A percentile compares a stretch with the other conserved stretches of the same genome.
These are phyloP conservation scores for Xylaria sp. DNA, from an alignment of 2,329 filamentous ascomycete species.

Conservation along the genomic window DNA sequence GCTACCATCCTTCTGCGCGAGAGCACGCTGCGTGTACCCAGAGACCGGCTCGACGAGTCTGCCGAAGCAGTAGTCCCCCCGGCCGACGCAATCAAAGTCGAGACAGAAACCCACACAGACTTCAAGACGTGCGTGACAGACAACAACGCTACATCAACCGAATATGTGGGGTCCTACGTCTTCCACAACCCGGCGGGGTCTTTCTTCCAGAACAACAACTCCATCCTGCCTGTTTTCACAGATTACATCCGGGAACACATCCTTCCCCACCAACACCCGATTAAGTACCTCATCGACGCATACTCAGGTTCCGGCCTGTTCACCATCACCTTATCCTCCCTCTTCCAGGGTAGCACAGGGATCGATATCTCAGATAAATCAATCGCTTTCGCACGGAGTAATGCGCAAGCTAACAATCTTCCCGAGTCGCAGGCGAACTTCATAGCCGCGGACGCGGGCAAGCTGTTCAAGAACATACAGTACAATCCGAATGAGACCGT, in stretches of 20 bases:
- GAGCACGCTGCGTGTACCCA: slow-evolving; percentile 75
- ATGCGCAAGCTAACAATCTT: slow-evolving; percentile 81
- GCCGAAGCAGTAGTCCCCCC: slow-evolving; percentile 30
- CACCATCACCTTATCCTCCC: slow-evolving; percentile 87
- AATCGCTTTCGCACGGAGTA: slow-evolving; percentile 80
- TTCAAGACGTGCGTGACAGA: slow-evolving; percentile 91
- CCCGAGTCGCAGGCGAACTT: slow-evolving; percentile 76
- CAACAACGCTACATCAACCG: slow-evolving; percentile 81
- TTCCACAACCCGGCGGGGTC: slow-evolving; percentile 93
- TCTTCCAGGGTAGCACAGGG: slow-evolving; percentile 86
- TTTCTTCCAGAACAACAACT: slow-evolving; percentile 99
- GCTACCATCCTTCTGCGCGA: slow-evolving; percentile 91
- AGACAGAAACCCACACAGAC: slow-evolving; percentile 72
- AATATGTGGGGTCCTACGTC: slow-evolving; percentile 85
- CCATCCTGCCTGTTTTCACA: slow-evolving; percentile 88
- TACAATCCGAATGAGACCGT: slow-evolving; percentile 85
- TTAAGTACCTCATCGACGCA: slow-evolving; percentile 87
- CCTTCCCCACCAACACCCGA: slow-evolving; percentile 59
- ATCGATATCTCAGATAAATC: slow-evolving; percentile 88
- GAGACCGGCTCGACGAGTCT: slow-evolving; percentile 48
- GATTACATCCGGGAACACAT: slow-evolving; percentile 85
- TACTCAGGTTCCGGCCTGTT: slow-evolving; percentile 98
- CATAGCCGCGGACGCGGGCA: slow-evolving; percentile 85
- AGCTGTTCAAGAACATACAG: slow-evolving; percentile 79
- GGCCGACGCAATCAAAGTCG: slow-evolving; percentile 59